Evolutionary conservation across 2,329 filamentous ascomycete species (phyloP).

Genomic region (Ramichloridium luteum): DNA sequence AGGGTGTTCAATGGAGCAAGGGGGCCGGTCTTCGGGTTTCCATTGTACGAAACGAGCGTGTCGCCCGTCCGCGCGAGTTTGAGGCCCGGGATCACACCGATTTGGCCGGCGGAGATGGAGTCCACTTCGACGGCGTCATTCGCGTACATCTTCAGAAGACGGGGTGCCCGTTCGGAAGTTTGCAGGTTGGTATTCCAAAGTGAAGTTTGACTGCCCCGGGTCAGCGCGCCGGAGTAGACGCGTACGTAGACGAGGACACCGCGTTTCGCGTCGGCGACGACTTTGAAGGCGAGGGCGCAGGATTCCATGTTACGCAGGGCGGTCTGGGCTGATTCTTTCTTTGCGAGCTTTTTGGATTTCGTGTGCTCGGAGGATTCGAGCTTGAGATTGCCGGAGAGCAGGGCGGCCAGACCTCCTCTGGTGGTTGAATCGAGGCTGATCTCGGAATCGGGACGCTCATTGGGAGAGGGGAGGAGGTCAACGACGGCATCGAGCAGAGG

Average conservation of each 20-base stretch:
- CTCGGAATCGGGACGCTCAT: slow-evolving; percentile 66
- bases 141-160: slow-evolving; percentile 80
- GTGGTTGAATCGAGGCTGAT: slow-evolving; percentile 49
- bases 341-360: slow-evolving; percentile 24
- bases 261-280: slow-evolving; percentile 73
- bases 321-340: slow-evolving; percentile 29
- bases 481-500: slow-evolving; percentile 79
- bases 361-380: slow-evolving; percentile 9
- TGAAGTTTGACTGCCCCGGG: slow-evolving; percentile 50
- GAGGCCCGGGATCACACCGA: slow-evolving; percentile 81
- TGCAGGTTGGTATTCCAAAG: slow-evolving; percentile 82
- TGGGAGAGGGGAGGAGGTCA: slow-evolving; percentile 73
- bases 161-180: slow-evolving; percentile 65
- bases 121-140: slow-evolving; percentile 75
- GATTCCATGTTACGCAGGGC: slow-evolving; percentile 51
- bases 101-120: slow-evolving; percentile 72
- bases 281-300: slow-evolving; percentile 75
- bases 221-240: slow-evolving; percentile 74
- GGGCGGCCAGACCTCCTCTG: slow-evolving; percentile 41
- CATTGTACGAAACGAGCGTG: slow-evolving; percentile 66
- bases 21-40: slow-evolving; percentile 49
- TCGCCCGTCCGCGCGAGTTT: slow-evolving; percentile 90
- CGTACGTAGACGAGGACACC: slow-evolving; percentile 86
- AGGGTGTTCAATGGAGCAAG: slow-evolving; percentile 58
- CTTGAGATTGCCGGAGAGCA: slow-evolving; percentile 26